Conservation (phyloP, 345 rosid genomes). For the Isatis tinctoria region DNA sequence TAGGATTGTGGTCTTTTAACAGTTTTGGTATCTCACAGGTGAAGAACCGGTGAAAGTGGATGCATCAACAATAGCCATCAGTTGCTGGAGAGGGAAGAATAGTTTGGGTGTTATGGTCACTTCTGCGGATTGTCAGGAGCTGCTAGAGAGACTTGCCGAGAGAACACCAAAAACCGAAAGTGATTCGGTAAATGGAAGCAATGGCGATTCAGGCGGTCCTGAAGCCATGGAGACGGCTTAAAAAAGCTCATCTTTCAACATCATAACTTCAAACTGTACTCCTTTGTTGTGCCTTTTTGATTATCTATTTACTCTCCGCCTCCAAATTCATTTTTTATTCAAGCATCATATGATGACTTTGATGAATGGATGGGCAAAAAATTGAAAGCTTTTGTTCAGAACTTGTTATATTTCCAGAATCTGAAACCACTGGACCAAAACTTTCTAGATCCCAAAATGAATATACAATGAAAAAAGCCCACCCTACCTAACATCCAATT, state of each 20-base stretch:
- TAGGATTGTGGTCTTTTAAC: not conserved
- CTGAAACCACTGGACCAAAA: not conserved
- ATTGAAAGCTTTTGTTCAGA: no score
- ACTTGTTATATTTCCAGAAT: no score
- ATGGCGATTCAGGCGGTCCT: slow-evolving; percentile 21
- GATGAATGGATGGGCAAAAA: no score
- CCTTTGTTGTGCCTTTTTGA: not conserved
- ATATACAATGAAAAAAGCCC: not conserved
- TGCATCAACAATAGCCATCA: slow-evolving; percentile 67
- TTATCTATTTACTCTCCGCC: not conserved
- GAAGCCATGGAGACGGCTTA: slow-evolving; percentile 25
- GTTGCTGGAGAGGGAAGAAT: slow-evolving; percentile 90
- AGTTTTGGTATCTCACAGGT: slow-evolving; percentile 19
- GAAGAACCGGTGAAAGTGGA: slow-evolving; percentile 42
- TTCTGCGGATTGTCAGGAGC: slow-evolving; percentile 76
- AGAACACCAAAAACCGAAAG: slow-evolving; percentile 35
- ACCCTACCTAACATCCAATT: not conserved
- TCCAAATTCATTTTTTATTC: not conserved
- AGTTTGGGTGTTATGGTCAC: slow-evolving; percentile 86
- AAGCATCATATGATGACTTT: no score
- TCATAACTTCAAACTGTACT: not conserved
- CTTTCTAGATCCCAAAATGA: not conserved
- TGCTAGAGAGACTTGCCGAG: slow-evolving; percentile 59
- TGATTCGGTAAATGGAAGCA: not conserved
- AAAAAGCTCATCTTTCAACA: not conserved